phyloP scores from a whole-genome alignment of 306 rosid genomes.

The Vachellia pachyceras region DNA sequence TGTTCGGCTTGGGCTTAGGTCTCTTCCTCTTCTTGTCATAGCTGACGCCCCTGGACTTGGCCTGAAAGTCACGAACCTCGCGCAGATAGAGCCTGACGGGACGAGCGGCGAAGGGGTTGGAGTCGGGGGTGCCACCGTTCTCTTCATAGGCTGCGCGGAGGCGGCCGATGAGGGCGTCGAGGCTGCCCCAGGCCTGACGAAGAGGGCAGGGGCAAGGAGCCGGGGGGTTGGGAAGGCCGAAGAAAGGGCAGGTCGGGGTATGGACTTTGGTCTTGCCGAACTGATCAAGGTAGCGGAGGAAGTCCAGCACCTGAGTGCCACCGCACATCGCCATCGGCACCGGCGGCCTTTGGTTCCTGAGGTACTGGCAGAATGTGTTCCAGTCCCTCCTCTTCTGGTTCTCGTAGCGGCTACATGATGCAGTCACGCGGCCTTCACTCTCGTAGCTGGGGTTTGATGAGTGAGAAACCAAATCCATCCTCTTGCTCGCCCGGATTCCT shows the following conservation, averaged over 20 bases:
- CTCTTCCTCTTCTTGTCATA: constrained; percentile 93
- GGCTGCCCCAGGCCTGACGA: constrained; percentile 95
- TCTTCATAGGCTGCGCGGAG: constrained; percentile 96
- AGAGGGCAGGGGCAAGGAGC: constrained; percentile 97
- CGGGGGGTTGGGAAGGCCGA: constrained; percentile 90
- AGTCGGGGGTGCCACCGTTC: constrained; percentile 75
- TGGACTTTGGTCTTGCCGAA: constrained; percentile 96
- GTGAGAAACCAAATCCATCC: constrained; percentile 69
- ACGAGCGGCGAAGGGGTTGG: constrained; percentile 87
- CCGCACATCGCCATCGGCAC: constrained; percentile 68
- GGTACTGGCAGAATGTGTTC: constrained; percentile 96
- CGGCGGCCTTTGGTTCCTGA: constrained; percentile 84
- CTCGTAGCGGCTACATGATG: constrained; percentile 62
- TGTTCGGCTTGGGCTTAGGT: constrained; percentile 61
- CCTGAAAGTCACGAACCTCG: constrained; percentile 93
- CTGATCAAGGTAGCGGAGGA: constrained; percentile 89
- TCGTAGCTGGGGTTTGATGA: constrained; percentile 29
- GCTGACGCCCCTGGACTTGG: constrained; percentile 88
- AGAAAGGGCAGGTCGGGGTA: constrained; percentile 80
- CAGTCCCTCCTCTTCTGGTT: constrained; percentile 96
- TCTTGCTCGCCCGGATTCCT: background rate
- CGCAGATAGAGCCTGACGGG: constrained; percentile 80
- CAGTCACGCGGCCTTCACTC: background rate
- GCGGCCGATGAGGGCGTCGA: constrained; percentile 93
- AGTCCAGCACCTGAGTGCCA: constrained; percentile 85